Evolutionary conservation across 225 moss, liverwort and hornwort species (phyloP), one percentile per base, ranked within the genome.

Genomic region (Marchantia paleacea): DNA sequence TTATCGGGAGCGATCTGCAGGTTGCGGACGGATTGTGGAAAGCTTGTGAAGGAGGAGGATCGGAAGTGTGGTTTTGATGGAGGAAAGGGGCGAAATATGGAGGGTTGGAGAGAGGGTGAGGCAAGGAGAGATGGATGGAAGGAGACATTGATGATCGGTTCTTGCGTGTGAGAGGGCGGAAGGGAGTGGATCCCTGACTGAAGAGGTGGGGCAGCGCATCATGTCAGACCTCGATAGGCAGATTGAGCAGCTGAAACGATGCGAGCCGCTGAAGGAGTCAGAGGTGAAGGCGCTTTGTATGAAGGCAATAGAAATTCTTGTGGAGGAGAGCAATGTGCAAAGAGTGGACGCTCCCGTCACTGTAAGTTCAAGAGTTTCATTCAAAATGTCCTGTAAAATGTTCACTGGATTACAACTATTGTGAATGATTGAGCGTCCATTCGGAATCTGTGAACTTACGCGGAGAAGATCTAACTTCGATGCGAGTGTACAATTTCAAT

Each of bases 181-280:
- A 79, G 79, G 79, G 79, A 79, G 79, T 79, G 69, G 64, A 75
- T 75, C 65, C 54, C 75, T 66, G 75, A 66, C n/a, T 72, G 57
- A 24, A 55, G 20, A 22, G 70, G 68, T 66, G 25, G 80, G 75
- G 76, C 30, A 72, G 57, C 61, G 66, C 83, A 84, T 82, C 84
- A 99, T 99, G 97, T 99, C 97, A 84, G 97, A 99, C 89, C 90
- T 99, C 81, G 97, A 99, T 83, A 93, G 94, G 75, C 97, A 99
- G 90, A 99, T 99, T 86, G 97, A 95, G 90, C 95, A 99, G 92
- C 94, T 99, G 75, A 99, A 93, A 90, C 92, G 99, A 85, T 99
- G 99, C 80, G 92, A 95, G 85, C 94, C 99, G 48, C 88, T 95
- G 55, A 99, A 99, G 85, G 99, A 99, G 86, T 94, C 95, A 0